These are phyloP conservation scores for Corylus americana DNA, from an alignment of 306 rosid genomes.

Conservation along the genomic window DNA sequence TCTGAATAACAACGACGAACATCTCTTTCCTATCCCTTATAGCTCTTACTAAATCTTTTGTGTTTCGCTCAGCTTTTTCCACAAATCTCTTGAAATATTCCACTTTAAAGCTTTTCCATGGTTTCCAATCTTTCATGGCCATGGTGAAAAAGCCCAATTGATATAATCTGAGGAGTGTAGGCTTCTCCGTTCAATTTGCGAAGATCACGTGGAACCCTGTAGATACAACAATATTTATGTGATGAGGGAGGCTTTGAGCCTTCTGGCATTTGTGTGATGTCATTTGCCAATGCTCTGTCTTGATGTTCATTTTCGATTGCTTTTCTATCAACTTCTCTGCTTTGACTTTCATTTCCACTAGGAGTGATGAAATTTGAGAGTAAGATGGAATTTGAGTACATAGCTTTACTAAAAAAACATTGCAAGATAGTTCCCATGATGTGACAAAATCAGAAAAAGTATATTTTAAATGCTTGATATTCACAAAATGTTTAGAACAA, in stretches of 20 bases:
- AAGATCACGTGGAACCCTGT: not conserved
- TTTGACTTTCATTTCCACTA: too few species aligned
- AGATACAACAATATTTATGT: not conserved
- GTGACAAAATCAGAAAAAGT: too few species aligned
- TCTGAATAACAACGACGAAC: not conserved
- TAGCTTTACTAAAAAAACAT: too few species aligned
- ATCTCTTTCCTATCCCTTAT: not conserved
- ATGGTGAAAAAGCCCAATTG: constrained; percentile 12
- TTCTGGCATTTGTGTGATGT: not conserved
- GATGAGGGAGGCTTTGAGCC: not conserved
- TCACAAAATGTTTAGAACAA: too few species aligned
- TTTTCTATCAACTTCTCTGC: too few species aligned
- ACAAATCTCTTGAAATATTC: not conserved
- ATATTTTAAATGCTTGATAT: too few species aligned
- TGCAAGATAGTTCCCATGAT: too few species aligned
- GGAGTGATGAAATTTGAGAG: too few species aligned
- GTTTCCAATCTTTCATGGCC: not conserved
- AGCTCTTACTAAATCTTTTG: not conserved
- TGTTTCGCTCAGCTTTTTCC: not conserved
- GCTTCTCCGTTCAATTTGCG: not conserved
- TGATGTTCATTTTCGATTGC: not conserved
- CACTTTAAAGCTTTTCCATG: constrained; percentile 1
- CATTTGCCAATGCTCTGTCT: not conserved
- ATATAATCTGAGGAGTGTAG: constrained; percentile 3
- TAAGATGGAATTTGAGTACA: too few species aligned